phyloP scores from a whole-genome alignment of 208 protist genomes.

The Leptomonas seymouri region DNA sequence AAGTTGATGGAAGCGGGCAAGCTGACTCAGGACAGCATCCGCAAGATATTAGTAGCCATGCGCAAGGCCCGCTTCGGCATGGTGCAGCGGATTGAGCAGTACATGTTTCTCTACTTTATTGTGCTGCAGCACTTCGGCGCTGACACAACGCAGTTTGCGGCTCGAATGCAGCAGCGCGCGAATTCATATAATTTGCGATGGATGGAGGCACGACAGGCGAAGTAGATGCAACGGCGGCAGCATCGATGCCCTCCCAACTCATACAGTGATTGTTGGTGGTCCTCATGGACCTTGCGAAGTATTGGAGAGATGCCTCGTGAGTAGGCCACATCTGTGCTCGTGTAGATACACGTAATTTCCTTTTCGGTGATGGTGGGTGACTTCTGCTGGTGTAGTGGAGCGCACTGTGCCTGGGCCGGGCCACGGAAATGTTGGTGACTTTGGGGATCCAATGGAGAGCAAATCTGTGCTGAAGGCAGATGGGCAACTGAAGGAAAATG shows the following conservation, averaged over 20 bases:
- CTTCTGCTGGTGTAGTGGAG: background rate
- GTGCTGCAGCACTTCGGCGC: slow-evolving; percentile 47
- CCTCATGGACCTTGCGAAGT: background rate
- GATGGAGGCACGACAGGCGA: slow-evolving; percentile 23
- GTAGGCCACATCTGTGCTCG: no score
- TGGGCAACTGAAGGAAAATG: no score
- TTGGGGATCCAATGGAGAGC: no score
- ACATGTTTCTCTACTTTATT: slow-evolving; percentile 81
- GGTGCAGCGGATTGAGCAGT: slow-evolving; percentile 89
- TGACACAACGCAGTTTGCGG: slow-evolving; percentile 27
- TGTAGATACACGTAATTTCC: background rate
- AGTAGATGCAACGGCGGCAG: slow-evolving; percentile 13
- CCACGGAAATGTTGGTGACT: no score
- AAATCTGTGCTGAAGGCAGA: no score
- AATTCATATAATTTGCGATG: slow-evolving; percentile 29
- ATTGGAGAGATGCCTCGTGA: background rate
- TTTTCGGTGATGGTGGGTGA: background rate
- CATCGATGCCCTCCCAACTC: no score
- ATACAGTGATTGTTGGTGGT: no score
- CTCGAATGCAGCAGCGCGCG: slow-evolving; percentile 30
- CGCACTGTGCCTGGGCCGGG: no score
- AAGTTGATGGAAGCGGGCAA: slow-evolving; percentile 34
- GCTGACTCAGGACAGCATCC: slow-evolving; percentile 44
- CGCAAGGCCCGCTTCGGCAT: slow-evolving; percentile 66
- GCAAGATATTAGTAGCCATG: slow-evolving; percentile 56